phyloP scores from a whole-genome alignment of 441 rosid genomes.

The Aquilaria agallochum region DNA sequence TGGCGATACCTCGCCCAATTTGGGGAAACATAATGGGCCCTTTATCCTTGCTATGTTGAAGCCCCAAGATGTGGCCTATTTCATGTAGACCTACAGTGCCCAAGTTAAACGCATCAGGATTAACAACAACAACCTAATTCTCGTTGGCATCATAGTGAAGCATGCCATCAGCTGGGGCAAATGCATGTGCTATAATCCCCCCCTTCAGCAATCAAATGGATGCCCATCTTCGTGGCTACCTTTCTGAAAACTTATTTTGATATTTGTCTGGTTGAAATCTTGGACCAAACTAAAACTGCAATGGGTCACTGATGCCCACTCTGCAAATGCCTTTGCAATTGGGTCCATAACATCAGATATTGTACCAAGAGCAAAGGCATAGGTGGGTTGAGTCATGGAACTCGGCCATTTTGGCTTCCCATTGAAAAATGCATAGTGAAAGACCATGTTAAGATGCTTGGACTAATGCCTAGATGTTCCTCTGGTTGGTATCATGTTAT shows the following conservation, averaged over 20 bases:
- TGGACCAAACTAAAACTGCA: not conserved
- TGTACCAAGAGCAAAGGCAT: not conserved
- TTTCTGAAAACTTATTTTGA: conserved; percentile 5
- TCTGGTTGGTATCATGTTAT: not conserved
- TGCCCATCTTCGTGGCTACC: conserved; percentile 1
- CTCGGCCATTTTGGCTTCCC: conserved; percentile 8
- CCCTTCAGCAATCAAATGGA: conserved; percentile 6
- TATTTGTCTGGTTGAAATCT: not conserved
- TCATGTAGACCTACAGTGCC: conserved; percentile 1
- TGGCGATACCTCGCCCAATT: fast-evolving
- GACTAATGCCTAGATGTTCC: too few species aligned
- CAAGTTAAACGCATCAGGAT: not conserved
- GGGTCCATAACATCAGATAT: not conserved
- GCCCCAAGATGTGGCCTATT: conserved; percentile 9
- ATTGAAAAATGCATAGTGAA: too few species aligned
- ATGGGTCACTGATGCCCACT: not conserved
- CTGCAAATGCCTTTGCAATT: not conserved
- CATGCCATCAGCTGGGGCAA: not conserved
- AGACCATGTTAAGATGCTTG: too few species aligned
- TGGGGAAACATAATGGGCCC: not conserved
- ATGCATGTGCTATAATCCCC: conserved; percentile 1
- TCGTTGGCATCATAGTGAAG: conserved; percentile 3
- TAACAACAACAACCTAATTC: not conserved
- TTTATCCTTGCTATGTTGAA: not conserved
- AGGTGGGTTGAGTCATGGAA: not conserved